Conservation (phyloP, 495 filamentous ascomycete genomes). For the Hyphodiscus hymeniophilus region DNA sequence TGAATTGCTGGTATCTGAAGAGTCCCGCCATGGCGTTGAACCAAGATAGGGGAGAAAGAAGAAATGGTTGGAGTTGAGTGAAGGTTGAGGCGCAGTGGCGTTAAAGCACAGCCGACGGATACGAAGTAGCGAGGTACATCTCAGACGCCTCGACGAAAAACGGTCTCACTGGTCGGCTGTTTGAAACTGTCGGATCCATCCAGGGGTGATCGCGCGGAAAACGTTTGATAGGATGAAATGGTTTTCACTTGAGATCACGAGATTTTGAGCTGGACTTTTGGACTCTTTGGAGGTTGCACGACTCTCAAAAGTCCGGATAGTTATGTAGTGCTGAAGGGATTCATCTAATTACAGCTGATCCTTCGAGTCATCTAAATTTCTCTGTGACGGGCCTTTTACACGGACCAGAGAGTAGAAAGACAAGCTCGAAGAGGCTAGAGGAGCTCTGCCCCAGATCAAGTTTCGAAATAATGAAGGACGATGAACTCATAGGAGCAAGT, state of each 20-base stretch:
- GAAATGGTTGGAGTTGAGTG: neutral
- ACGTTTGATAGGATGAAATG: neutral
- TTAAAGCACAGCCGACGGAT: slow-evolving; percentile 1
- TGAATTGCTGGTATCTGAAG: too few species aligned
- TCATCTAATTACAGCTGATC: too few species aligned
- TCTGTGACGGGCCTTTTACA: too few species aligned
- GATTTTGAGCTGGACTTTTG: neutral
- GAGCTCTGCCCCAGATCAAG: neutral
- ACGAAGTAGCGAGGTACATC: neutral
- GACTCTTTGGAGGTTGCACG: too few species aligned
- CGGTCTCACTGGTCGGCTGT: slow-evolving; percentile 6
- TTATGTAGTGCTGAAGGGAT: too few species aligned
- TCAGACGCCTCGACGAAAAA: neutral
- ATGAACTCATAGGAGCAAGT: neutral
- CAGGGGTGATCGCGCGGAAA: neutral
- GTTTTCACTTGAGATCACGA: slow-evolving; percentile 4
- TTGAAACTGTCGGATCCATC: slow-evolving; percentile 2
- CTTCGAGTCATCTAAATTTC: too few species aligned
- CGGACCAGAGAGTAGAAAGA: too few species aligned
- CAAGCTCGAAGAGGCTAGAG: too few species aligned
- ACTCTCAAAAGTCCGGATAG: too few species aligned
- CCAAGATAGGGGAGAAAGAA: neutral
- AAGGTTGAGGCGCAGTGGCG: neutral
- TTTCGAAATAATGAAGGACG: slow-evolving; percentile 3
- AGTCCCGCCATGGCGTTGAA: too few species aligned